Percentiles rank a stretch among this genome's conserved stretches.
Evolutionary conservation across 2,329 filamentous ascomycete species (phyloP).

Genomic region (Calonectria crousiana): DNA sequence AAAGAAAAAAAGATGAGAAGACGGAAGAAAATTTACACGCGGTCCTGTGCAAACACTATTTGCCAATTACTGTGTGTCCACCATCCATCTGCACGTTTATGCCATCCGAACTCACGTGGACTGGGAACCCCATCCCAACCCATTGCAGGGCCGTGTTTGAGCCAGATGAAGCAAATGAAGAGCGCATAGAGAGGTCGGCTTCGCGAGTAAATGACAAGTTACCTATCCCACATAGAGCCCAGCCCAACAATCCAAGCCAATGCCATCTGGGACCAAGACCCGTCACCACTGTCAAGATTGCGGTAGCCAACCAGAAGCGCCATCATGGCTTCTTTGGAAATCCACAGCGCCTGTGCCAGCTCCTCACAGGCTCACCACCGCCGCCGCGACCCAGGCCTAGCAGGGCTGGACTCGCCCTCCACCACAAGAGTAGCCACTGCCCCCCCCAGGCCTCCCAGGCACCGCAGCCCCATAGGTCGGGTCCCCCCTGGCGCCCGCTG

Average conservation of each 20-base stretch:
- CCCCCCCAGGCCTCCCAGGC: constrained; percentile 8
- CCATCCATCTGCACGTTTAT: neutral
- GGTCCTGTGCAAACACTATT: neutral
- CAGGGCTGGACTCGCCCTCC: neutral
- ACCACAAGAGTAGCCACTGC: neutral
- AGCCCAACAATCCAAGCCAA: neutral
- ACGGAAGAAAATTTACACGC: neutral
- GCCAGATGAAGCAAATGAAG: neutral
- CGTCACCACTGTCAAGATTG: constrained; percentile 4
- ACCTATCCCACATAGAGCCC: constrained; percentile 18
- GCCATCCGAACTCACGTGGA: neutral
- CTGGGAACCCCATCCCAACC: neutral
- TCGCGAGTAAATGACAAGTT: constrained; percentile 10
- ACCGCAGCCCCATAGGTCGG: constrained; percentile 20
- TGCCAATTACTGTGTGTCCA: neutral
- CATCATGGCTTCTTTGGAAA: neutral
- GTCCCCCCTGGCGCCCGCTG: constrained; percentile 13
- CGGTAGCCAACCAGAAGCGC: constrained; percentile 17
- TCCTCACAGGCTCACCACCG: constrained; percentile 3
- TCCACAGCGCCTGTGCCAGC: constrained; percentile 19
- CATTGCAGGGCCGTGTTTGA: neutral
- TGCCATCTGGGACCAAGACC: neutral
- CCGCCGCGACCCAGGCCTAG: neutral
- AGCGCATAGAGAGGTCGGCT: neutral
- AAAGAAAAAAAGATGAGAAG: neutral